Base-by-base conservation (phyloP, 768 basidiomycete species). In the Lactifluus echinatus region DNA sequence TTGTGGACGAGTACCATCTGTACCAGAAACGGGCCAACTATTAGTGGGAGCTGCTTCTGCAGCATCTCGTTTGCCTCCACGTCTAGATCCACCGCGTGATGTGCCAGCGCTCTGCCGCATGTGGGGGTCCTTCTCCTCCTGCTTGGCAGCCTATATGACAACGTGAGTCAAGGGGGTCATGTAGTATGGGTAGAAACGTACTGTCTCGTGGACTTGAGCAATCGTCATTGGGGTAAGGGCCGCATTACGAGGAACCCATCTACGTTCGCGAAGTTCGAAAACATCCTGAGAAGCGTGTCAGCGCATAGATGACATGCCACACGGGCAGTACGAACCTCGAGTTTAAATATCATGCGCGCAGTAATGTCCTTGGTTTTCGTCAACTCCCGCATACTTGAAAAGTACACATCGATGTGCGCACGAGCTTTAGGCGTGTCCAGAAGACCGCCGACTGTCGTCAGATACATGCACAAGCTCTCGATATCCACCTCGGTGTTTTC, bases 401-500 rank as follows among this genome's bases (percentile, higher is more conserved):
- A 96, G 78, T 96, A 96, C 33, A 95, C 85, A 64, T 89, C 85
- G 82, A 98, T 87, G 66, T 91, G 88, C 17, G 83, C 85, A 46
- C 79, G 82, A 29, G 89, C 85, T 75, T 91, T 93, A 26, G 71
- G 72, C 8, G 83, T 86, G 66, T 98, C 96, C 51, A 97, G 81
- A 17, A 79, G 74, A 53, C 78, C 75, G 52, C 95, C 95, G 51
- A 97, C 90, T 7, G 95, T 97, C 19, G 85, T 80, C 53, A 99
- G 71, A 52, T 97, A 79, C 70, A 91, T 92, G 79, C 93, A 97
- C 55, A 96, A 79, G 46, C 86, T 90, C 78, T 98, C 95, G 62
- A 99, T 89, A 67, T 96, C 94, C 74, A 96, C 95, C 67, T 97
- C 93, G 0, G 93, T 95, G 66, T 91, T 89, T 64, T 92, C 85